Base-by-base conservation (phyloP, 1,284 basidiomycete genomes). In the Trichosporon sp. region DNA sequence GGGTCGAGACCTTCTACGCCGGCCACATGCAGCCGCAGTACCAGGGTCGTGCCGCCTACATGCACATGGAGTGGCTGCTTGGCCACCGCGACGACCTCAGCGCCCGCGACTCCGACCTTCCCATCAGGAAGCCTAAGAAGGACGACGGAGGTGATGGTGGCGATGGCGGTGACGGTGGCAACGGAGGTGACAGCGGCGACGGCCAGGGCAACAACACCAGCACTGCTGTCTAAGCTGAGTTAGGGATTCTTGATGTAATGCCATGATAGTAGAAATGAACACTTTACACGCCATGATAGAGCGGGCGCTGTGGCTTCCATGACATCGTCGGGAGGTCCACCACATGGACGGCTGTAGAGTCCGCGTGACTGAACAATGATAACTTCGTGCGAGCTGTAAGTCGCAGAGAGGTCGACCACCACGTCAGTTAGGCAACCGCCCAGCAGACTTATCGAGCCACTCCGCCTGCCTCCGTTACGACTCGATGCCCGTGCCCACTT, bases 1-100 rank as follows among this genome's bases (percentile, higher is more conserved):
- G 68, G 69, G 73, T 69, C 65, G 68, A 76, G 66, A 71, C 70
- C 4, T 74, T 71, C 68, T 71, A 76, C 66, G 63, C 70, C 11
- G 75, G 75, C 7, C 75, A 76, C 66, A 74, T 74, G 73, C 66
- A 71, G 65, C 71, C 75, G 1, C 66, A 73, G 67, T 74, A 67
- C 43, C 69, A 71, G 68, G 61, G 67, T 8, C 67, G 70, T 12
- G 69, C 70, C 11, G 64, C 68, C 5, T 73, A 69, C 65, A 66
- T 67, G 51, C 73, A 73, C 35, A 66, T 76, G 7, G 51, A 71
- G 68, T 76, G 75, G 75, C 51, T 74, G 4, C 66, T 76, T 11
- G 71, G 73, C 12, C 71, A 59, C 46, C 61, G 69, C 8, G 72
- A 75, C 37, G 59, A 43, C 51, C 67, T 75, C 56, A n/a, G 59